Conservation (phyloP, 2,329 filamentous ascomycete species). For the Pyricularia sp. region DNA sequence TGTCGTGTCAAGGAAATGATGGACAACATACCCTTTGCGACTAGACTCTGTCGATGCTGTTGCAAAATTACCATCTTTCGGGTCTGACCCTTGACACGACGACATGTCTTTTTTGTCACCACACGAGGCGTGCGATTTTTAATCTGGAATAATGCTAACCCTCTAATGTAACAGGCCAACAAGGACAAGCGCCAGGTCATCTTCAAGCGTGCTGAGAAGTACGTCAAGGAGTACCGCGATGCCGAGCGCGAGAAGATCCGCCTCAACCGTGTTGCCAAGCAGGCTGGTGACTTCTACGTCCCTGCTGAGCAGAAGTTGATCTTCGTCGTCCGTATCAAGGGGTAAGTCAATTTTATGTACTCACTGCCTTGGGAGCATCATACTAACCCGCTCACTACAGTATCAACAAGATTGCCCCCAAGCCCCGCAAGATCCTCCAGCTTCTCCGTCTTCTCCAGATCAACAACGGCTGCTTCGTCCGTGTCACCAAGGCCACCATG, state of each 20-base stretch:
- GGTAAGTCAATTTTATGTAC: conserved; percentile 36
- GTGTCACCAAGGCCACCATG: conserved; percentile 91
- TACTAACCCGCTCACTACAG: conserved; percentile 30
- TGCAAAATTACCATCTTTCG: conserved; percentile 99
- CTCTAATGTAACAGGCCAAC: conserved; percentile 57
- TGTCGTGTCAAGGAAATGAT: conserved; percentile 55
- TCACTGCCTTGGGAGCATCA: conserved; percentile 7
- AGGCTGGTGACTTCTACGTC: conserved; percentile 88
- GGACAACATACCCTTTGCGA: conserved; percentile 75
- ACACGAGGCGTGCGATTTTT: conserved; percentile 5
- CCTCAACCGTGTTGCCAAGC: conserved; percentile 79
- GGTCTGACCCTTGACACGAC: conserved; percentile 60
- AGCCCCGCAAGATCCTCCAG: conserved; percentile 99
- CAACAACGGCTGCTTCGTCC: conserved; percentile 99
- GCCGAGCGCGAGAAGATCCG: conserved; percentile 97
- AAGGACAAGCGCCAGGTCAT: conserved; percentile 98
- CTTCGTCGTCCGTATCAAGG: conserved; percentile 99
- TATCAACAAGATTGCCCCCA: conserved; percentile 99
- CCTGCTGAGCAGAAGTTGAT: conserved; percentile 91
- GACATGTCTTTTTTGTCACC: background rate
- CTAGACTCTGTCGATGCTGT: conserved; percentile 99
- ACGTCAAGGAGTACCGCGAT: conserved; percentile 99
- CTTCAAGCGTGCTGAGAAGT: conserved; percentile 99
- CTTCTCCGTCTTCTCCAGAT: conserved; percentile 99
- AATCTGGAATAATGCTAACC: conserved; percentile 25